Evolutionary conservation across 169 alveolate species (phyloP), one percentile per base, ranked within the genome.

Genomic region (Toxoplasma gondii): DNA sequence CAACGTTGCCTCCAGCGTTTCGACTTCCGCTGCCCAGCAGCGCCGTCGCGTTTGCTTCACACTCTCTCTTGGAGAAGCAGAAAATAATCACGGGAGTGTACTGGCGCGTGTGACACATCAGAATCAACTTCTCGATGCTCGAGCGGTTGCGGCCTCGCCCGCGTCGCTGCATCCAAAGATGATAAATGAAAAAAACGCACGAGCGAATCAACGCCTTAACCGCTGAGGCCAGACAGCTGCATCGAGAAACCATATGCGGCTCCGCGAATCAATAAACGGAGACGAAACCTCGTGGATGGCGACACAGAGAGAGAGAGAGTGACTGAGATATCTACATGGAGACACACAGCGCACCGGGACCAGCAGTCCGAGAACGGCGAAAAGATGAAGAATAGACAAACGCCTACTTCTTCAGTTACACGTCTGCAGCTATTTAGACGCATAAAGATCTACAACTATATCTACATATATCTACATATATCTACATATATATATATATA

Each of bases 71-170:
- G 82, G 99, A 97, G 97, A 99, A 99, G 82, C 99, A 98, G 96
- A 99, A 99, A 39, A 99, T 98, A 88, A 99, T 98, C 29, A 98
- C 98, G 36, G 99, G 99, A 36, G 99, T 98, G 82, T 98, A 98
- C 44, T 49, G 10, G 19, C 88, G 36, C 64, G 96, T 97, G 78
- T 98, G 98, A 38, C 99, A 98, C 98, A 99, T 97, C 43, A 98
- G 97, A 39, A 99, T 97, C n/a, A 99, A 97, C 95, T 97, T 97
- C 93, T 98, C 98, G 84, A 99, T 97, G 90, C 98, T 99, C 74
- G 97, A 97, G 58, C 97, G 95, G 88, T 88, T 95, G 82, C 93
- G 95, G n/a, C 41, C 38, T 1, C 53, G 44, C 88, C 34, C 69
- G 2, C 69, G 36, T 0, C 31, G 87, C 86, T 69, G 93, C 58